These are phyloP conservation scores for Adansonia digitata DNA, from an alignment of 345 rosid species.

Conservation along the genomic window DNA sequence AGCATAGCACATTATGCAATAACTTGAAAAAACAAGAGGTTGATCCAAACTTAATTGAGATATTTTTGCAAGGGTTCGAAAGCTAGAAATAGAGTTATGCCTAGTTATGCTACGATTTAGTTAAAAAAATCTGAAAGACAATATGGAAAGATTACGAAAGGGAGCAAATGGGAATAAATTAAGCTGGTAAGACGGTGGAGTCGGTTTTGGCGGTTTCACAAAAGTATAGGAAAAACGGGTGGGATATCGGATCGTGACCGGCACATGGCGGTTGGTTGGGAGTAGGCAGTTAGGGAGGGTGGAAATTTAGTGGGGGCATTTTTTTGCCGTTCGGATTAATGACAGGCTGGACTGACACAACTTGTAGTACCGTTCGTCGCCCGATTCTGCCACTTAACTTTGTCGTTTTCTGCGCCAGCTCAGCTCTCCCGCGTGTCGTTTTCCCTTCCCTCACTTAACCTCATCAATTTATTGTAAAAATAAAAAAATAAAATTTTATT, in stretches of 20 bases:
- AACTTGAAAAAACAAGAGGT: too few relatives aligned
- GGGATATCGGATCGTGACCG: slow-evolving; percentile 14
- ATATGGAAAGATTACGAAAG: not conserved
- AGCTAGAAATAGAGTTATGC: too few relatives aligned
- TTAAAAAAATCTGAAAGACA: not conserved
- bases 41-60: too few relatives aligned
- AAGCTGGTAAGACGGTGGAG: slow-evolving; percentile 23
- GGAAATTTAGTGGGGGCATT: slow-evolving; percentile 14
- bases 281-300: slow-evolving; percentile 31
- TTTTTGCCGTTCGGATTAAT: not conserved
- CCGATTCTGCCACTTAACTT: slow-evolving; percentile 34
- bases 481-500: not conserved
- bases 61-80: too few relatives aligned
- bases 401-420: slow-evolving; percentile 37
- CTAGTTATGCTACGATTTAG: not conserved
- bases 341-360: slow-evolving; percentile 56
- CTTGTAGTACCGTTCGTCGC: slow-evolving; percentile 29
- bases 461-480: not conserved
- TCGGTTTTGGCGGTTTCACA: slow-evolving; percentile 28
- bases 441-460: not conserved
- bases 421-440: not conserved
- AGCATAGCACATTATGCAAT: not conserved
- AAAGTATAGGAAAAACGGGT: not conserved
- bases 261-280: slow-evolving; percentile 32
- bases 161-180: not conserved